A percentile compares a stretch with the other conserved stretches of the same genome.
phyloP scores from a whole-genome alignment of 179 eudicot species.

The Spinacia oleracea region DNA sequence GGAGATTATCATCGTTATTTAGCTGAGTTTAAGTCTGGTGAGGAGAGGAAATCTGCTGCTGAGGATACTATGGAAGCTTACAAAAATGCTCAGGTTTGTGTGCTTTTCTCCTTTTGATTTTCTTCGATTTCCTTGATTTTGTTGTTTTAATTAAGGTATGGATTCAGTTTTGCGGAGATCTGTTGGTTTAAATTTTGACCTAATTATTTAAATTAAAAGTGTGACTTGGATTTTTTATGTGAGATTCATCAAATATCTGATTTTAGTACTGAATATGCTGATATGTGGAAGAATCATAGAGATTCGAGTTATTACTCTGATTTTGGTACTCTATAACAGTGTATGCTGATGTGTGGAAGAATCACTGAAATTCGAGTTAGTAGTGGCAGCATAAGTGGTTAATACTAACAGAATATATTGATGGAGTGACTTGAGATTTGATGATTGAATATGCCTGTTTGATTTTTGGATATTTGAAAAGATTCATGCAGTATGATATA shows the following conservation, averaged over 20 bases:
- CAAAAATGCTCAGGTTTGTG: slow-evolving; percentile 66
- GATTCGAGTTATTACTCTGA: background rate
- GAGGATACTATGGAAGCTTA: slow-evolving; percentile 73
- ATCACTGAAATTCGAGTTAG: background rate
- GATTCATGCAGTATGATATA: background rate
- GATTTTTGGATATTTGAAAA: background rate
- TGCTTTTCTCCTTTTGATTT: background rate
- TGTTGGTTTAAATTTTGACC: background rate
- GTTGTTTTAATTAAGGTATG: background rate
- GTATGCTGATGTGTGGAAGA: background rate
- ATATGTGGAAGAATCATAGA: background rate
- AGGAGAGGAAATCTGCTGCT: slow-evolving; percentile 67
- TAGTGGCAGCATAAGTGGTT: background rate
- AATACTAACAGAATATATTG: background rate
- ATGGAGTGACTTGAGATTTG: background rate
- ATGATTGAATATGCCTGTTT: background rate
- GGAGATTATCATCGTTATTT: slow-evolving; percentile 79
- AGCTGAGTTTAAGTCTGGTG: slow-evolving; percentile 76
- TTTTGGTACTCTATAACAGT: too few species aligned
- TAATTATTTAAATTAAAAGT: background rate
- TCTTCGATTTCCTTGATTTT: background rate
- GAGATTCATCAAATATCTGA: background rate
- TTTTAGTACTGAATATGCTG: background rate
- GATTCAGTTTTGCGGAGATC: background rate
- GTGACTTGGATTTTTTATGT: background rate